Base-by-base conservation (phyloP, 2,329 filamentous ascomycete genomes). In the Nigrospora oryzae region DNA sequence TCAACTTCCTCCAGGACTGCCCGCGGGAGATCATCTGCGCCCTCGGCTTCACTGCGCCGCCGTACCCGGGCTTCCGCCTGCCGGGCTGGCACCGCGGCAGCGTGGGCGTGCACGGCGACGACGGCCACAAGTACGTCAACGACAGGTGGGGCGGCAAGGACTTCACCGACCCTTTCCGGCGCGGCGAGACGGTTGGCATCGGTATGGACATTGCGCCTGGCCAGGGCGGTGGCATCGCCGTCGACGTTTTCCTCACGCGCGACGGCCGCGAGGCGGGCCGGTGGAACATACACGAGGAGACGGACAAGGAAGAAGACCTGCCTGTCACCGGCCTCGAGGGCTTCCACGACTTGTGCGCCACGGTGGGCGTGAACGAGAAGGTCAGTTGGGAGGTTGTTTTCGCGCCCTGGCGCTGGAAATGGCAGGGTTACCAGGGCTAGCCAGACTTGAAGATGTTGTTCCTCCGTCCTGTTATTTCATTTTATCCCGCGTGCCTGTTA, bases 41-140 rank as follows among this genome's bases (percentile, higher is more conserved):
- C 0, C 59, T 91, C 11, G 87, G 87, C 11, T 89, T 81, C 60
- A 67, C 76, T 0, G 86, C 85, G 1, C 76, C 84, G 40, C 87
- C 87, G 8, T 91, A 89, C 57, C 87, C 87, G 7, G 71, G 75
- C 0, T 91, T 88, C 68, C 76, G 87, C 8, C 74, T 90, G 48
- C 87, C 87, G 0, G 87, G 87, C 2, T 91, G 86, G 87, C 84
- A 93, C 58, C 75, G 86, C 32, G 86, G 77, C 15, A 84, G 79
- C 50, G 57, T 90, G 13, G 87, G 73, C 1, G 79, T 91, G n/a
- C 87, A 91, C 59, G 81, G 83, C 39, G 87, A 91, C 60, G 87
- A 91, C 61, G 87, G 87, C 0, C 75, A 83, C 54, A 76, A 77
- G 60, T 93, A 84, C 60, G 73, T 89, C 55, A 88, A 89, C 58